A percentile compares a stretch with the other conserved stretches of the same genome.
phyloP scores from a whole-genome alignment of 148 eudicot genomes.

The Heliosperma pusillum region DNA sequence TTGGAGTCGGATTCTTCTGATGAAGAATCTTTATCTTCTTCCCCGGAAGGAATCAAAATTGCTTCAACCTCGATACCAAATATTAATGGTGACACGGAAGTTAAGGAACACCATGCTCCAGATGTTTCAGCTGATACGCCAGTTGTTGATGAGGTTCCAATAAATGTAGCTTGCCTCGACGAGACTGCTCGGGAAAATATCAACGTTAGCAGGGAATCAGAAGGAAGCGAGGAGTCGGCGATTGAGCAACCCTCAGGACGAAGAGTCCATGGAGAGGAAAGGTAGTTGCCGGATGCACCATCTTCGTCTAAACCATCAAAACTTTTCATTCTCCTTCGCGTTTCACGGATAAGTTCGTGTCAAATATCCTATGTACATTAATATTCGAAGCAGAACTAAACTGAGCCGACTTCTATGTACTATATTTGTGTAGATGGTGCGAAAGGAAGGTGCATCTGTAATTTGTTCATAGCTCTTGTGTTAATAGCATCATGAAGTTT shows the following conservation, averaged over 20 bases:
- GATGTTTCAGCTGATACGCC: neutral
- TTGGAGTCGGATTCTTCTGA: conserved; percentile 38
- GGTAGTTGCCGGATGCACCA: neutral
- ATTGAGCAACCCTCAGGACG: conserved; percentile 8
- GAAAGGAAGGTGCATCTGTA: neutral
- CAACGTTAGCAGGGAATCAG: neutral
- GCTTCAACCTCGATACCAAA: conserved; percentile 8
- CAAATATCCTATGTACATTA: conserved; percentile 5
- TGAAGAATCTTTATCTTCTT: conserved; percentile 43
- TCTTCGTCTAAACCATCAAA: no score
- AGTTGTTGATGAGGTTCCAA: neutral
- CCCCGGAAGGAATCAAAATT: conserved; percentile 19
- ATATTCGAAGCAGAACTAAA: neutral
- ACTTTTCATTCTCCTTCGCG: neutral
- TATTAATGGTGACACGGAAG: neutral
- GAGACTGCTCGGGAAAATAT: neutral
- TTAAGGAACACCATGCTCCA: neutral
- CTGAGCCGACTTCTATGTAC: neutral
- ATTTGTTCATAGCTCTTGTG: neutral
- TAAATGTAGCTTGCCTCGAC: neutral
- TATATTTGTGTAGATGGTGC: neutral
- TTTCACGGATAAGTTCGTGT: neutral
- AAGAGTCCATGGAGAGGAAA: neutral
- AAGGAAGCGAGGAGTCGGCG: conserved; percentile 15
- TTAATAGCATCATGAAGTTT: neutral